Evolutionary conservation across 2,329 filamentous ascomycete genomes (phyloP), one percentile per base, ranked within the genome.

Genomic region (Byssochlamys sp.): DNA sequence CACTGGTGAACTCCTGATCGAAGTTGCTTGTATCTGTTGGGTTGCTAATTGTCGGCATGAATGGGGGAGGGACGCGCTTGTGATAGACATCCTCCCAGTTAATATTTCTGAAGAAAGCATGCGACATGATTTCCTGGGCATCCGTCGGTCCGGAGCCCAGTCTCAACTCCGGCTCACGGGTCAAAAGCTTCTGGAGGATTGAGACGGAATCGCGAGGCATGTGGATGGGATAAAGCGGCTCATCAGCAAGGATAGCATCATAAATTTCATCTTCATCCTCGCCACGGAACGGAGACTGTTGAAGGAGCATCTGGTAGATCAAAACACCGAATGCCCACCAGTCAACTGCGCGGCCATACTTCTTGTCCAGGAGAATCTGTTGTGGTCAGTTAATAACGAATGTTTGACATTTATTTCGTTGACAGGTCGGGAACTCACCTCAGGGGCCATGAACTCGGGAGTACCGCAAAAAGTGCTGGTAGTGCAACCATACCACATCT

Each of bases 261-360:
- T 99, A 99, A 62, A 99, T 99, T 76, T 99, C 94, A 71, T 99
- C 94, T 71, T 99, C 95, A 66, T 99, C 94, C 73, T 99, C 95
- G 68, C 94, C 94, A 67, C 94, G 88, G 88, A 99, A 99, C 0
- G 94, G 94, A 29, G 92, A 97, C 73, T 99, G 95, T 71, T 99
- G 95, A 53, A 99, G 84, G 58, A 99, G 87, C 95, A 99, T 99
- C 75, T 99, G 94, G 78, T 99, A 99, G 68, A 99, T 99, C 66
- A 99, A 78, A 31, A 99, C 94, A 72, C 94, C 94, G 75, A 99
- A 99, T 5, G 95, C 95, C 94, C 94, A 99, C 94, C 94, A 99
- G 74, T 99, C 94, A 50, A 99, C 94, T 14, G 94, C 90, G 58
- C 94, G 87, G 52, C 91, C 92, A 68, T 99, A 99, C 71, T 96